A percentile compares a stretch with the other conserved stretches of the same genome.
phyloP scores from a whole-genome alignment of 768 basidiomycete genomes.

The Amyloporia xantha region DNA sequence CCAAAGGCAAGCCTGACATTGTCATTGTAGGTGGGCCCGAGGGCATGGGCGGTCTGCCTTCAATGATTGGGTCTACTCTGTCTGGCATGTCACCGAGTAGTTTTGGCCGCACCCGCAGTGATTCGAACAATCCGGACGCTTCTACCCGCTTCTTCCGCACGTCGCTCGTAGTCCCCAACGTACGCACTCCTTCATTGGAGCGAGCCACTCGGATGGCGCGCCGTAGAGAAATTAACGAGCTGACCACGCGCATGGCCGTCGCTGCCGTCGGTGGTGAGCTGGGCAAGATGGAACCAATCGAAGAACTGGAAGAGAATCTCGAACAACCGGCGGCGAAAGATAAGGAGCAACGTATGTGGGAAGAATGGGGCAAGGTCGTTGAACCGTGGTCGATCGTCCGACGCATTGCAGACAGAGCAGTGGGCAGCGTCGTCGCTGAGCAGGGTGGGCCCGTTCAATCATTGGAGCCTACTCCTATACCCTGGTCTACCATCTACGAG shows the following conservation, averaged over 20 bases:
- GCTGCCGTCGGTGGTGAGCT: constrained; percentile 67
- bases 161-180: constrained; percentile 59
- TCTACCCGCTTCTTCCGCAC: constrained; percentile 55
- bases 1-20: constrained; percentile 24
- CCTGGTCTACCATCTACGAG: constrained; percentile 59
- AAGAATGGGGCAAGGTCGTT: constrained; percentile 64
- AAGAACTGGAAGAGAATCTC: constrained; percentile 6
- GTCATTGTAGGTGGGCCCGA: constrained; percentile 42
- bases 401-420: constrained; percentile 68
- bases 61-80: constrained; percentile 25
- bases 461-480: constrained; percentile 52
- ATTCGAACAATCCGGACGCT: constrained; percentile 20
- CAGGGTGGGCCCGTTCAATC: constrained; percentile 26
- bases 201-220: constrained; percentile 50
- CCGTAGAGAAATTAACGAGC: constrained; percentile 70
- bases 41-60: constrained; percentile 31
- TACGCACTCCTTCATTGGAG: constrained; percentile 50
- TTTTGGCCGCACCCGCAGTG: constrained; percentile 6
- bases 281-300: constrained; percentile 29
- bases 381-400: constrained; percentile 66
- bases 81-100: constrained; percentile 4
- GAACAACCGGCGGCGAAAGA: constrained; percentile 4
- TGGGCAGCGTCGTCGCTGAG: constrained; percentile 53
- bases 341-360: constrained; percentile 34
- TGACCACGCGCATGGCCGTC: constrained; percentile 79